Evolutionary conservation across 345 rosid species (phyloP), one percentile per base, ranked within the genome.

Genomic region (Aquilaria malaccensis): DNA sequence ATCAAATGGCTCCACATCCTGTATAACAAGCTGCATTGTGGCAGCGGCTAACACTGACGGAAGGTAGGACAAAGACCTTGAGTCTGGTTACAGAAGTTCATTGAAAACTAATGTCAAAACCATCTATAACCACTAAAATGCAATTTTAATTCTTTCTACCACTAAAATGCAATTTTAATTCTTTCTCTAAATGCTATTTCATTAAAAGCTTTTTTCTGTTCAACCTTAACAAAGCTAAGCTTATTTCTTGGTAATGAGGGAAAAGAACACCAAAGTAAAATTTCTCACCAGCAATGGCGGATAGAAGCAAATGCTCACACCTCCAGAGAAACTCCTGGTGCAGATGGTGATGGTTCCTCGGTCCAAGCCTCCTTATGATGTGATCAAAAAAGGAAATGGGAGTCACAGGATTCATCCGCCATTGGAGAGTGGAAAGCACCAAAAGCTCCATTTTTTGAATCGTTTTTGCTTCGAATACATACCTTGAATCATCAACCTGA

Each of bases 331-430:
- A 81, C 46, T 89, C 91, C 77, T 80, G 71, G 59, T 80, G 91
- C 72, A 73, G 62, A 56, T 76, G 22, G 22, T 22, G 22, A 22
- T 22, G 66, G 58, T 64, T 76, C 62, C 68, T 77, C 62, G 87
- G 67, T 47, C 91, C 94, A 50, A 85, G 78, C 75, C 93, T 80
- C 72, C 89, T 69, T 13, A 78, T 65, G 62, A 89, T 78, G 77
- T 85, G 85, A 76, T 89, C 81, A 43, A 92, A 81, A 81, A 82
- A 93, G 1, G 91, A 81, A 74, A 87, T 71, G 55, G 97, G 89
- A 13, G 98, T 89, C 52, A 87, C 88, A 13, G 96, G 95, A 62
- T 87, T 84, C 98, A 93, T 89, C 78, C 84, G 78, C 97, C 97
- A 93, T 30, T 70, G 73, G 30, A 93, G 97, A 41, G 86, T 82